Percentiles rank a stretch among this genome's conserved stretches.
Conservation (phyloP, 2,329 filamentous ascomycete species). For the Phialophora chinensis region DNA sequence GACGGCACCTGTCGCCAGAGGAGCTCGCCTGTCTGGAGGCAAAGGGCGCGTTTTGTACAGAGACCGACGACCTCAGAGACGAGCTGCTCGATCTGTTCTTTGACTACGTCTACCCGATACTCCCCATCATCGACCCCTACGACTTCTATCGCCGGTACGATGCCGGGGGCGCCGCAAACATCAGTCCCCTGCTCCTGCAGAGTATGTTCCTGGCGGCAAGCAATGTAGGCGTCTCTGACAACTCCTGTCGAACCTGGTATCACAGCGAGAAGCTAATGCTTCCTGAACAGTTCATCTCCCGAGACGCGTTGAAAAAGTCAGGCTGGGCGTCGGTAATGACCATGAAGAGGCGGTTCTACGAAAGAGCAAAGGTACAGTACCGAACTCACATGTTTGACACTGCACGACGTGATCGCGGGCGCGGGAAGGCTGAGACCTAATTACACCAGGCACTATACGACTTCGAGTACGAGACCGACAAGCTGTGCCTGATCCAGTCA, state of each 20-base stretch:
- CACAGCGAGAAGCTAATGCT: background rate
- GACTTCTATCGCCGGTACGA: constrained; percentile 25
- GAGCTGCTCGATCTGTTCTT: constrained; percentile 26
- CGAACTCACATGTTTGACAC: no score
- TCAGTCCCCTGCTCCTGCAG: constrained; percentile 46
- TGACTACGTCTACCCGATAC: constrained; percentile 24
- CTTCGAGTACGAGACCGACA: constrained; percentile 25
- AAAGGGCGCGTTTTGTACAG: constrained; percentile 19
- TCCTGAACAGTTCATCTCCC: constrained; percentile 39
- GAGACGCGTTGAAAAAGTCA: constrained; percentile 43
- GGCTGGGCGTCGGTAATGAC: constrained; percentile 13
- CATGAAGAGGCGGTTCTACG: constrained; percentile 24
- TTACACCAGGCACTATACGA: constrained; percentile 20
- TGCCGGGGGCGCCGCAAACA: background rate
- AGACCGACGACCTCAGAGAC: constrained; percentile 18
- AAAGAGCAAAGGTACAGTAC: constrained; percentile 18
- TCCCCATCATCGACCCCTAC: constrained; percentile 24
- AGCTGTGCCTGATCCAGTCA: constrained; percentile 25
- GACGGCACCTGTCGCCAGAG: constrained; percentile 12
- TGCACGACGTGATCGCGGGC: background rate
- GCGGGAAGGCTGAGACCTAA: background rate
- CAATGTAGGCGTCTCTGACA: constrained; percentile 40
- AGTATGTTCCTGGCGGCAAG: constrained; percentile 48
- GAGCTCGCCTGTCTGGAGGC: constrained; percentile 21
- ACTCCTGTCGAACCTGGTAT: background rate